Evolutionary conservation across 2,329 filamentous ascomycete genomes (phyloP).

Genomic region (Escovopsis weberi): DNA sequence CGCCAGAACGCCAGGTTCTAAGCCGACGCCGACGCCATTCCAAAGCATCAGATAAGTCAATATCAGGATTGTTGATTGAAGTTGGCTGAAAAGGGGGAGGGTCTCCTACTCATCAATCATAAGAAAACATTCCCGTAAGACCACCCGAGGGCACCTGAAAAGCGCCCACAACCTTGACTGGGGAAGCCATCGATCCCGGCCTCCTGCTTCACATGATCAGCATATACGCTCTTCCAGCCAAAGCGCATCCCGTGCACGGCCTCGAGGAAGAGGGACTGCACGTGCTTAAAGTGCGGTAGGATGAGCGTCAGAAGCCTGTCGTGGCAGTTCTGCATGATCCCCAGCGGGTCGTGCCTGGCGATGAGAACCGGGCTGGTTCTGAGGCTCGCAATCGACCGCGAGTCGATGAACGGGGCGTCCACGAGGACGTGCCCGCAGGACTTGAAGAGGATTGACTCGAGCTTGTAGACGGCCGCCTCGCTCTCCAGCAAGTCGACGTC

Average conservation of each 20-base stretch:
- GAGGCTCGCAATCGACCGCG: conserved; percentile 18
- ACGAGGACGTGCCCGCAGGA: conserved; percentile 48
- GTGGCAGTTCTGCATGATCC: conserved; percentile 20
- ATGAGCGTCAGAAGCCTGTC: conserved; percentile 24
- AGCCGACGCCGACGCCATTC: too few species aligned
- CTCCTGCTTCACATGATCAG: conserved; percentile 14
- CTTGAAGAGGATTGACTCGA: conserved; percentile 33
- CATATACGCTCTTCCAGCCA: conserved; percentile 25
- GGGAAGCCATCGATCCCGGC: conserved; percentile 22
- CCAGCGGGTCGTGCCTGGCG: conserved; percentile 10
- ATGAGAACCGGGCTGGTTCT: not conserved
- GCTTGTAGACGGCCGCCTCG: conserved; percentile 16
- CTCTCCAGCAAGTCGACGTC: conserved; percentile 6
- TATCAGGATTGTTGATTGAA: too few species aligned
- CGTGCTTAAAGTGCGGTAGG: conserved; percentile 12
- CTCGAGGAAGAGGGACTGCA: conserved; percentile 17
- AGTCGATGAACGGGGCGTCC: conserved; percentile 19
- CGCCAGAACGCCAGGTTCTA: too few species aligned
- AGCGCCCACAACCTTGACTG: conserved; percentile 23
- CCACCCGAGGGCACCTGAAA: conserved; percentile 20
- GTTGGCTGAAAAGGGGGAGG: too few species aligned
- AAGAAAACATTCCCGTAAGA: too few species aligned
- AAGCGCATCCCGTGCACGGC: conserved; percentile 19
- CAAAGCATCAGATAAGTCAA: too few species aligned
- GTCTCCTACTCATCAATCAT: too few species aligned